Evolutionary conservation across 2,329 filamentous ascomycete species (phyloP), one percentile per base, ranked within the genome.

Genomic region (Blumeria graminis): DNA sequence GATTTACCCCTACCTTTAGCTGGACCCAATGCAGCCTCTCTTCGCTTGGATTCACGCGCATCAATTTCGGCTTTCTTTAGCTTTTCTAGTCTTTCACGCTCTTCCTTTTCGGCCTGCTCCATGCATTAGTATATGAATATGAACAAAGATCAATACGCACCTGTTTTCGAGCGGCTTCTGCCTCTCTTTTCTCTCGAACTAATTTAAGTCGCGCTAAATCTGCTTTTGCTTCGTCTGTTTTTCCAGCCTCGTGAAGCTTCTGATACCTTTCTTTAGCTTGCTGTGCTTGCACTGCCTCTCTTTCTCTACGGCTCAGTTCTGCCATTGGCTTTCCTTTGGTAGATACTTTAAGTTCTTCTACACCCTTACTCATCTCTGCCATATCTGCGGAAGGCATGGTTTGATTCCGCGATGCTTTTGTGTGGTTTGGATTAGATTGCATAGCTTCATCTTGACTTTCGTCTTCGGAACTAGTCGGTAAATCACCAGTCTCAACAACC

Each of bases 351-450:
- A 80, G 61, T 58, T 78, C 77, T 66, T 77, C 75, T 43, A 81
- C 73, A 9, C 70, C 75, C 56, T 76, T 72, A 41, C 77, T 71
- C 6, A 72, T 71, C 13, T 74, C 72, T 0, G 76, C 75, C 7
- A 77, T 72, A 55, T 61, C 58, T 36, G 57, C 62, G 65, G 58
- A 67, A 62, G 62, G 71, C 60, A 71, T 71, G 57, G 74, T 70
- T 63, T 81, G 76, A 57, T 76, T 76, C 50, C 80, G 77, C 7
- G 79, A 74, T 7, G 86, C 81, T 69, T 87, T 85, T 60, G 82
- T 84, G 66, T 94, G 89, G 71, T 95, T 95, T 16, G 90, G 88
- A 71, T 95, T 95, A 59, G 84, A 85, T 57, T 86, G 88, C 78
- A 86, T 82, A 8, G 14, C 11, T 11, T 46, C 43, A 13, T 34